These are phyloP conservation scores for Penicillium turbatum DNA, from an alignment of 495 filamentous ascomycete genomes.

Conservation along the genomic window DNA sequence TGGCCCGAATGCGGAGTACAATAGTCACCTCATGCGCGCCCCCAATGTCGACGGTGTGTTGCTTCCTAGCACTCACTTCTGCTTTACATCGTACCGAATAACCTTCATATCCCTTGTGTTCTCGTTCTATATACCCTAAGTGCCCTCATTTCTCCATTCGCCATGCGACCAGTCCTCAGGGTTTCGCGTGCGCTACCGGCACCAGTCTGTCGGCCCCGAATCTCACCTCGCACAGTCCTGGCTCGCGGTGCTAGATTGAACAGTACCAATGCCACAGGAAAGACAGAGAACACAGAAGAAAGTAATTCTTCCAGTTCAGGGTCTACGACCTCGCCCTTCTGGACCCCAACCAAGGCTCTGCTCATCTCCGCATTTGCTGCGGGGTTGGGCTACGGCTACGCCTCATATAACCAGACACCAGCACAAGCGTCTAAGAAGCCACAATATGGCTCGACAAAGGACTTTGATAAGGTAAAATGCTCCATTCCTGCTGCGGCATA, in stretches of 20 bases:
- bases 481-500: conserved; percentile 9
- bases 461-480: conserved; percentile 38
- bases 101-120: too few relatives aligned
- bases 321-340: conserved; percentile 22
- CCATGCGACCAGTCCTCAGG: conserved; percentile 24
- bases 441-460: conserved; percentile 37
- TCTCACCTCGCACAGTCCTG: conserved; percentile 9
- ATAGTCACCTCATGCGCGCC: conserved; percentile 19
- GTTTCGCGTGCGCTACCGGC: conserved; percentile 29
- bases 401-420: conserved; percentile 18
- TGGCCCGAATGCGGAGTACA: conserved; percentile 11
- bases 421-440: conserved; percentile 18
- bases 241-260: conserved; percentile 16
- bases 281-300: neutral
- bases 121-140: too few relatives aligned
- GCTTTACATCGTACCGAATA: neutral
- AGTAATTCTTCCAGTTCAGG: conserved; percentile 8
- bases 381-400: conserved; percentile 37
- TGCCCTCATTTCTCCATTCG: neutral
- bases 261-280: conserved; percentile 16
- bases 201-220: conserved; percentile 24
- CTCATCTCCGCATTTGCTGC: conserved; percentile 34
- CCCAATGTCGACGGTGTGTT: conserved; percentile 3
- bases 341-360: conserved; percentile 30
- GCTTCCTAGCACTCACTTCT: neutral